Conservation (phyloP, 805 yeast genomes). For the Wickerhamomyces strasburgensis region DNA sequence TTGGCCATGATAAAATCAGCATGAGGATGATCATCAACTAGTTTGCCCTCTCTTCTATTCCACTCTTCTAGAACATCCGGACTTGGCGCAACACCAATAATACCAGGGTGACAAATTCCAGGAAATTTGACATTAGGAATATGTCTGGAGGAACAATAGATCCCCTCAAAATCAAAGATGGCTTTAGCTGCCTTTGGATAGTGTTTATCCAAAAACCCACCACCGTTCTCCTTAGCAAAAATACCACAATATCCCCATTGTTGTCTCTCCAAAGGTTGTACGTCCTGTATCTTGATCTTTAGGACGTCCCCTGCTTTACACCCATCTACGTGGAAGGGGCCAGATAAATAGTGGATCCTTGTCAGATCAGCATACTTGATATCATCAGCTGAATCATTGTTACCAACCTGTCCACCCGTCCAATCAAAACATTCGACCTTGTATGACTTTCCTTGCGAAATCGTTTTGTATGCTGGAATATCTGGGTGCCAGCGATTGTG, state of each 20-base stretch:
- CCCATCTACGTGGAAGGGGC: constrained; percentile 41
- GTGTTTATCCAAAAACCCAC: constrained; percentile 44
- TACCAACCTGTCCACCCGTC: constrained; percentile 48
- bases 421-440: constrained; percentile 49
- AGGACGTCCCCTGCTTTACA: constrained; percentile 45
- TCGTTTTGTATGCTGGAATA: constrained; percentile 36
- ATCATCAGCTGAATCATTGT: constrained; percentile 45
- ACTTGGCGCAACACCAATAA: constrained; percentile 47
- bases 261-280: constrained; percentile 46
- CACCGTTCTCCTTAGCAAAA: constrained; percentile 45
- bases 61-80: constrained; percentile 37
- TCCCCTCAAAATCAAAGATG: constrained; percentile 48
- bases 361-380: constrained; percentile 40
- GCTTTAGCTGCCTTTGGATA: constrained; percentile 51
- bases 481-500: constrained; percentile 55
- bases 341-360: constrained; percentile 43
- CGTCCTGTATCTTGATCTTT: constrained; percentile 45
- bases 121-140: constrained; percentile 46
- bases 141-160: constrained; percentile 44
- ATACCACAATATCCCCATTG: constrained; percentile 53
- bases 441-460: constrained; percentile 39
- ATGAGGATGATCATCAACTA: constrained; percentile 32
- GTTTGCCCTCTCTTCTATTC: constrained; percentile 38
- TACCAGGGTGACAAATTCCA: constrained; percentile 48
- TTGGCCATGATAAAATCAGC: constrained; percentile 36